Evolutionary conservation across 2,329 filamentous ascomycete species (phyloP).

Genomic region (Acephala macrosclerotiorum): DNA sequence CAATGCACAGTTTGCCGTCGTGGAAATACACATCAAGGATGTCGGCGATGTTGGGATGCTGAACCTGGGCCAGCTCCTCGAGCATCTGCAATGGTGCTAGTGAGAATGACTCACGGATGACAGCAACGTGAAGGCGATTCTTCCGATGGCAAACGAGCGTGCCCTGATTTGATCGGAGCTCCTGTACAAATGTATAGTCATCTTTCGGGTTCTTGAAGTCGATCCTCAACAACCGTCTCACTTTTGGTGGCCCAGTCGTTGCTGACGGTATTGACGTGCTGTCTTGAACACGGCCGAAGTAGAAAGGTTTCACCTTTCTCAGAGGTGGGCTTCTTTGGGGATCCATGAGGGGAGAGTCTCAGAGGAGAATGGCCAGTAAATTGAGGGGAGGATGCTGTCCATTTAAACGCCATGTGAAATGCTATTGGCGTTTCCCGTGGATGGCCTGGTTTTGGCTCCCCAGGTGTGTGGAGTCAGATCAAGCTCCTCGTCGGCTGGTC

Average conservation of each 20-base stretch:
- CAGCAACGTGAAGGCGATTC: conserved; percentile 21
- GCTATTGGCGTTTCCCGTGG: not conserved
- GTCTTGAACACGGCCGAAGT: conserved; percentile 20
- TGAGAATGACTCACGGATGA: conserved; percentile 30
- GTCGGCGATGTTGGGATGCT: conserved; percentile 30
- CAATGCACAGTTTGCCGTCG: conserved; percentile 23
- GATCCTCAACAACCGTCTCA: conserved; percentile 26
- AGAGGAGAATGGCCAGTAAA: conserved; percentile 11
- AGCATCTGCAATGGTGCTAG: conserved; percentile 26
- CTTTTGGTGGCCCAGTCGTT: conserved; percentile 14
- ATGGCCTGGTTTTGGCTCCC: conserved; percentile 18
- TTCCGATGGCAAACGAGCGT: conserved; percentile 28
- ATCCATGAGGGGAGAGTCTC: conserved; percentile 19
- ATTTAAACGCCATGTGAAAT: conserved; percentile 11
- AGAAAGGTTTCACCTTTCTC: conserved; percentile 26
- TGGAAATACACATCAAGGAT: conserved; percentile 31
- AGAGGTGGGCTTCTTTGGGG: conserved; percentile 10
- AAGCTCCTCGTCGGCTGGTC: conserved; percentile 17
- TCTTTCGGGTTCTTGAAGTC: conserved; percentile 27
- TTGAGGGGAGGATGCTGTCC: conserved; percentile 8
- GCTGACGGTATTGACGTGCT: not conserved
- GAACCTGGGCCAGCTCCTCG: conserved; percentile 20
- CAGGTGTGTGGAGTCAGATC: conserved; percentile 15
- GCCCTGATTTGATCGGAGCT: conserved; percentile 25
- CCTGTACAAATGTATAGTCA: conserved; percentile 27